Percentiles rank a stretch among this genome's conserved stretches.
These are phyloP conservation scores for Fusarium fujikuroi DNA, from an alignment of 2,329 filamentous ascomycete genomes.

Conservation along the genomic window DNA sequence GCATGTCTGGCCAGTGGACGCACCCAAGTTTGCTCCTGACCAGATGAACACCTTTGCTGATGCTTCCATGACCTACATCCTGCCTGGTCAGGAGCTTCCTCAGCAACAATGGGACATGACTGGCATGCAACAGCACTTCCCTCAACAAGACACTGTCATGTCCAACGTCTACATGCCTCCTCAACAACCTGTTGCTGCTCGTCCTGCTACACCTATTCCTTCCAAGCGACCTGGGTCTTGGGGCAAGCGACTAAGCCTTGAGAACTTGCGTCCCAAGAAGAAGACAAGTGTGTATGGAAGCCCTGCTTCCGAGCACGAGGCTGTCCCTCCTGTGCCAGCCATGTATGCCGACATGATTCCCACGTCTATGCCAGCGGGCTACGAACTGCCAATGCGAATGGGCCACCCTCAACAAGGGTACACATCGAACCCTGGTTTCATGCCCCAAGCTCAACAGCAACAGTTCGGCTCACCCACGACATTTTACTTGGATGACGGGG, in stretches of 20 bases:
- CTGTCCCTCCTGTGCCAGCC: conserved; percentile 44
- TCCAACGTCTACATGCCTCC: conserved; percentile 41
- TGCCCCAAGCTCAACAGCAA: conserved; percentile 43
- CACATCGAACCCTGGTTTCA: conserved; percentile 42
- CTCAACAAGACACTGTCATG: conserved; percentile 46
- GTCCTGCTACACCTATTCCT: conserved; percentile 53
- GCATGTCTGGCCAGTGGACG: conserved; percentile 51
- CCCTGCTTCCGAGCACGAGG: conserved; percentile 42
- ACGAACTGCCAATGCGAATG: conserved; percentile 46
- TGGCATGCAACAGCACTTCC: conserved; percentile 42
- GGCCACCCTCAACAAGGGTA: conserved; percentile 36
- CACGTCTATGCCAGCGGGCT: conserved; percentile 43
- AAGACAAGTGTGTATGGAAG: conserved; percentile 48
- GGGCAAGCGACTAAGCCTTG: conserved; percentile 52
- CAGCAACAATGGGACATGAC: conserved; percentile 45
- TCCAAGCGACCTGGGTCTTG: conserved; percentile 54
- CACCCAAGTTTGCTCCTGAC: conserved; percentile 54
- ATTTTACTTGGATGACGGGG: conserved; percentile 44
- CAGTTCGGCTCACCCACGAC: conserved; percentile 44
- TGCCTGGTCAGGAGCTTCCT: conserved; percentile 45
- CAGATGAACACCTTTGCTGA: conserved; percentile 49
- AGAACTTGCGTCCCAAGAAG: conserved; percentile 52
- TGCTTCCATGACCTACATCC: conserved; percentile 46
- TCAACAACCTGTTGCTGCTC: conserved; percentile 42
- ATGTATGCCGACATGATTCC: conserved; percentile 46